Evolutionary conservation across 495 filamentous ascomycete genomes (phyloP).

Genomic region (Massariosphaeria phaeospora): DNA sequence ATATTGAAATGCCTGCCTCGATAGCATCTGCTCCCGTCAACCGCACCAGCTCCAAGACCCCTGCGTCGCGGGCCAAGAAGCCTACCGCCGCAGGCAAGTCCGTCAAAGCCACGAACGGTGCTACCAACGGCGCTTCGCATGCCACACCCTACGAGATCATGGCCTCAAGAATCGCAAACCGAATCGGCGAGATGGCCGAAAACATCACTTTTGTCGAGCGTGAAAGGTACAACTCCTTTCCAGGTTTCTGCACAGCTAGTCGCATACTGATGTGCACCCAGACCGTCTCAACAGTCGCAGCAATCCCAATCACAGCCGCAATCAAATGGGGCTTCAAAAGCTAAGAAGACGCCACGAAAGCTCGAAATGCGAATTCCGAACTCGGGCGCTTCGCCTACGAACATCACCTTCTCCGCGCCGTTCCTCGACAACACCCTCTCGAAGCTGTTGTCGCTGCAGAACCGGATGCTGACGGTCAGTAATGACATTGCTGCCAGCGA

Average conservation of each 20-base stretch:
- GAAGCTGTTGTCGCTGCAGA: slow-evolving; percentile 42
- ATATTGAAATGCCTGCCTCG: slow-evolving; percentile 16
- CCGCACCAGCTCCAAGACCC: slow-evolving; percentile 16
- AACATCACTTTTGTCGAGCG: slow-evolving; percentile 44
- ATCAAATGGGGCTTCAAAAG: slow-evolving; percentile 1
- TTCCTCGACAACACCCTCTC: slow-evolving; percentile 44
- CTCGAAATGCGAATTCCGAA: slow-evolving; percentile 40
- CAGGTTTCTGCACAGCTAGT: not conserved
- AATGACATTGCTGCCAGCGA: slow-evolving; percentile 36
- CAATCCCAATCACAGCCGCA: slow-evolving; percentile 4
- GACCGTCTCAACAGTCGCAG: not conserved
- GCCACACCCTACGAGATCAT: slow-evolving; percentile 41
- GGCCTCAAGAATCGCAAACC: slow-evolving; percentile 40
- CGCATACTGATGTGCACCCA: slow-evolving; percentile 3
- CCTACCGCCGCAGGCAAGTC: slow-evolving; percentile 17
- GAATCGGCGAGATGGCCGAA: slow-evolving; percentile 44
- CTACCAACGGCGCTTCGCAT: slow-evolving; percentile 15
- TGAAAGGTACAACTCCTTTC: slow-evolving; percentile 24
- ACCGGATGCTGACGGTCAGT: slow-evolving; percentile 40
- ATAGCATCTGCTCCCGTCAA: slow-evolving; percentile 22
- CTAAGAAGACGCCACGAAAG: slow-evolving; percentile 38
- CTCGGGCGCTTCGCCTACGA: slow-evolving; percentile 22
- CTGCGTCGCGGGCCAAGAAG: slow-evolving; percentile 18
- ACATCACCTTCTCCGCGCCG: slow-evolving; percentile 40
- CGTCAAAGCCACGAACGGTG: slow-evolving; percentile 8